Base-by-base conservation (phyloP, 345 rosid species). In the Eucalyptus regnans region DNA sequence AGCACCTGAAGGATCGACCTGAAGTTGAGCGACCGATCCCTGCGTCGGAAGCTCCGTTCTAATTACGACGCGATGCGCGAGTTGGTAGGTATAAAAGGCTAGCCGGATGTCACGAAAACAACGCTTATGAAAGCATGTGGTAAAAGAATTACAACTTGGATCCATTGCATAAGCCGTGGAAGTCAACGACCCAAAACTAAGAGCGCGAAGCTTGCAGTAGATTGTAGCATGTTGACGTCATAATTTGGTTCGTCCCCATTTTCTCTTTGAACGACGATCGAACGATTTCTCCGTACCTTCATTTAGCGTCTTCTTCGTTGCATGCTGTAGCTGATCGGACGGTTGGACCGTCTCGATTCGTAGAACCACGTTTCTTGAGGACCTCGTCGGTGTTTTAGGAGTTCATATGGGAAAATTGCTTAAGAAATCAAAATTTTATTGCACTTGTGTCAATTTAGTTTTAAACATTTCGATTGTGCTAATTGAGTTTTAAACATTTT, bases 381-480 rank as follows among this genome's bases (percentile, higher is more conserved):
- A 25, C 66, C 1, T 58, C 18, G 25, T 52, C 0, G 9, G 58
- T 18, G 58, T 7, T 52, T 18, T 52, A 52, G 25, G 58, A 52
- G 58, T 20, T 52, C 4, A 7, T 25, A 7, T 20, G 58, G 2
- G 58, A 52, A 52, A 52, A 52, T 52, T 52, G 2, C 58, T 4
- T 18, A 3, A 52, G 7, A 52, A 18, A 52, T 7, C 1, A 52
- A 52, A 52, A 52, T 0, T 7, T 18, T 52, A 52, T 52, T 52
- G 1, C 9, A 52, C 23, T 7, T 7, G 2, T 7, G 2, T 7
- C 9, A 1, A 17, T 51, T 51, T 51, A 3, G 22, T 17, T 17
- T 51, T 51, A 51, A 51, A 51, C 9, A 51, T 51, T 51, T 51
- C 1, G 4, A 6, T 7, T 16, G 1, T 0, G 0, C 22, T 1